Evolutionary conservation across 371 early-diverging fungal species (phyloP), one percentile per base, ranked within the genome.

Genomic region (Actinomortierella wolfii): DNA sequence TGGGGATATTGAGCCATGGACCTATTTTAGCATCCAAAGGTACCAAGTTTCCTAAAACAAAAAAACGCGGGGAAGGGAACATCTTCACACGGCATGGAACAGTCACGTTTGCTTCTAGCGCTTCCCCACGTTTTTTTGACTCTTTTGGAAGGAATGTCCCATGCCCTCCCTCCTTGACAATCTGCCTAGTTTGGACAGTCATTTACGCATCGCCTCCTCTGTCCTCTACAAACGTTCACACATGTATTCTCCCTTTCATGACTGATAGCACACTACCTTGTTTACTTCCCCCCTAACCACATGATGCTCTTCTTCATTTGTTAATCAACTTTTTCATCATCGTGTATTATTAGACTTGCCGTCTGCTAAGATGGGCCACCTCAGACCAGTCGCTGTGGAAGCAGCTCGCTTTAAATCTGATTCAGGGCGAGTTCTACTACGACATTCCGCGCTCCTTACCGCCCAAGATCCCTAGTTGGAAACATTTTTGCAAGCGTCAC

Each of bases 391-490:
- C 46, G 14, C 61, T 73, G 34, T 73, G 73, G 73, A 73, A 66
- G 45, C 61, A 61, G 4, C 57, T 73, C 23, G 73, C 73, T 6
- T 54, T 73, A 34, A 54, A 56, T 23, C 59, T 73, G 21, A 73
- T 73, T n/a, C 73, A 73, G 14, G 73, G 73, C 46, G 73, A 73
- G 29, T 73, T 73, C 48, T 73, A 73, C 56, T 73, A 66, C 45
- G 67, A 73, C 20, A 66, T 73, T 34, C 73, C 73, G 14, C 42
- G 57, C 15, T 45, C 73, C 0, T 56, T 73, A 13, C 73, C 73
- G 18, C 50, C 59, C 49, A 73, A 61, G 17, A 61, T 73, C 17
- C 73, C 73, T 5, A 66, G 49, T 34, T 73, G 73, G 73, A 73
- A 66, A 46, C 66, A 40, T 54, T 73, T 73, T 52, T 73, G 73